Evolutionary conservation across 2,329 filamentous ascomycete genomes (phyloP).

Genomic region (Clarireedia hainanense): DNA sequence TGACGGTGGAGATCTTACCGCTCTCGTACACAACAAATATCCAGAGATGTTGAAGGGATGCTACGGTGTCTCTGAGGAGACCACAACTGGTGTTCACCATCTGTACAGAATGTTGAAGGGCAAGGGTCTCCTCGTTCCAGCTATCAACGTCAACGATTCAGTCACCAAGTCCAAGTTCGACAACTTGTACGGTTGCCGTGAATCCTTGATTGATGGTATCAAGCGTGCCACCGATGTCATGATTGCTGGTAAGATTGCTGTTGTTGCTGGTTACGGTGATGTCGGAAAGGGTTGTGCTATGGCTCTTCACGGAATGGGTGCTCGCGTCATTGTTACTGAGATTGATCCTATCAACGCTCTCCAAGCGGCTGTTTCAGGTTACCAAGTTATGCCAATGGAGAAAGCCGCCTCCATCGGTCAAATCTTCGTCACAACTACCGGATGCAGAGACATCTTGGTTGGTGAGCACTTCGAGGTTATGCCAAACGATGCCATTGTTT

Average conservation of each 20-base stretch:
- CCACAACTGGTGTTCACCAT: slow-evolving; percentile 98
- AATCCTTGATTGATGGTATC: slow-evolving; percentile 98
- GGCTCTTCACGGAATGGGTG: slow-evolving; percentile 95
- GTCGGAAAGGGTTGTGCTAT: slow-evolving; percentile 98
- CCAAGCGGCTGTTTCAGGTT: slow-evolving; percentile 95
- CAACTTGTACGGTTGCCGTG: slow-evolving; percentile 99
- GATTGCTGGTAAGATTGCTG: slow-evolving; percentile 98
- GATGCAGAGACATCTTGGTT: slow-evolving; percentile 95
- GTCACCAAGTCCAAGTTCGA: slow-evolving; percentile 99
- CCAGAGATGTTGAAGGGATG: slow-evolving; percentile 97
- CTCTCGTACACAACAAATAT: slow-evolving; percentile 96
- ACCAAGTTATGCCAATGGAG: slow-evolving; percentile 96
- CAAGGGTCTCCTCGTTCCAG: slow-evolving; percentile 78
- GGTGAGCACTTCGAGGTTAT: slow-evolving; percentile 90
- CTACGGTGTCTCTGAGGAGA: slow-evolving; percentile 99
- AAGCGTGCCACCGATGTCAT: slow-evolving; percentile 99
- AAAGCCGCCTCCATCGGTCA: slow-evolving; percentile 83
- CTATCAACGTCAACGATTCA: slow-evolving; percentile 99
- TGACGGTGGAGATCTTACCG: slow-evolving; percentile 94
- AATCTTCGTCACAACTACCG: slow-evolving; percentile 99
- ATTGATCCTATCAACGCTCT: slow-evolving; percentile 99
- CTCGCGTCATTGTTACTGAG: slow-evolving; percentile 92
- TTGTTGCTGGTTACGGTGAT: slow-evolving; percentile 97
- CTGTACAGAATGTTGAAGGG: slow-evolving; percentile 97
- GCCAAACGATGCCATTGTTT: slow-evolving; percentile 97